Evolutionary conservation across 2,329 filamentous ascomycete species (phyloP).

Genomic region (Blastomyces parvus): DNA sequence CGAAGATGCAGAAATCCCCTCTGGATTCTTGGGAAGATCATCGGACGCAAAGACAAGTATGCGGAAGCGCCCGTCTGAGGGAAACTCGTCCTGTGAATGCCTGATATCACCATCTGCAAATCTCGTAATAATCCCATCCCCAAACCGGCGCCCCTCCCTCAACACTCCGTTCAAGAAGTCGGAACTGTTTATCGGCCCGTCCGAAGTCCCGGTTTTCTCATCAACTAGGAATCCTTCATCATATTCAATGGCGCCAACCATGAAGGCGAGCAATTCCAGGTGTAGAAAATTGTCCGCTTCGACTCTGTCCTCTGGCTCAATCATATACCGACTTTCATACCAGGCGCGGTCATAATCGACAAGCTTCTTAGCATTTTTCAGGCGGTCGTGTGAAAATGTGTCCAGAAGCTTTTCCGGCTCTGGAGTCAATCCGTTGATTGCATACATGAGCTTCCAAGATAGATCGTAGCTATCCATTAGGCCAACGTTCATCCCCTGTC

Average conservation of each 20-base stretch:
- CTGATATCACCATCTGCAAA: constrained; percentile 29
- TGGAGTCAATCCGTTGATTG: constrained; percentile 30
- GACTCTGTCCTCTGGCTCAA: background rate
- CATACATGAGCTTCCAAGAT: constrained; percentile 33
- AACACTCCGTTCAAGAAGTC: constrained; percentile 27
- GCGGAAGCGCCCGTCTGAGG: constrained; percentile 6
- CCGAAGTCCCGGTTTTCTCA: background rate
- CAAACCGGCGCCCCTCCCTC: constrained; percentile 26
- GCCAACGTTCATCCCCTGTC: constrained; percentile 8
- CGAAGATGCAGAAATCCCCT: background rate
- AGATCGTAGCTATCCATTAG: constrained; percentile 26
- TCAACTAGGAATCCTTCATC: constrained; percentile 4
- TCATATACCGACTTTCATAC: background rate
- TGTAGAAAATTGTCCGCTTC: background rate
- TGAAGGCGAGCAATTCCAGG: background rate
- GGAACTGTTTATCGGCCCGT: constrained; percentile 21
- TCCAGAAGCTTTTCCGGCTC: constrained; percentile 7
- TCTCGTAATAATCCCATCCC: constrained; percentile 24
- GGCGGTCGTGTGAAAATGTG: constrained; percentile 2
- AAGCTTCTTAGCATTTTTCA: constrained; percentile 3
- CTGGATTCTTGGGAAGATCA: background rate
- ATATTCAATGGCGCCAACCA: constrained; percentile 6
- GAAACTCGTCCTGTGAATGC: constrained; percentile 25
- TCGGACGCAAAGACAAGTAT: background rate
- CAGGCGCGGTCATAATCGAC: background rate